Percentiles rank a stretch among this genome's conserved stretches.
Conservation (phyloP, 768 basidiomycete species). For the Rhodotorula taiwanensis region DNA sequence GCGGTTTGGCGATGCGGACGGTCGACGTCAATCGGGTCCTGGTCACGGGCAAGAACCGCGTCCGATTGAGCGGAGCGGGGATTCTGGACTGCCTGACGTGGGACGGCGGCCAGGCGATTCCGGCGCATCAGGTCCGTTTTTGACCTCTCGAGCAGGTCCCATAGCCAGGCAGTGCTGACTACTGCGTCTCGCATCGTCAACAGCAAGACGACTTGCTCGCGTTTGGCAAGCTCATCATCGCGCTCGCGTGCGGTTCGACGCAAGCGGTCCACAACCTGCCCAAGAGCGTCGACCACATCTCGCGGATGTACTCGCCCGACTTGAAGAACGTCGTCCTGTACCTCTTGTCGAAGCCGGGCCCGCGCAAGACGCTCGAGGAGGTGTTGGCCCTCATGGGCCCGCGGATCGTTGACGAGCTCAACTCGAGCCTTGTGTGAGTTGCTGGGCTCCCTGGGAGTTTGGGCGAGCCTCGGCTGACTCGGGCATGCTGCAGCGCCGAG, state of each 20-base stretch:
- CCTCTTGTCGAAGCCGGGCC: slow-evolving; percentile 61
- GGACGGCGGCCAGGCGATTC: slow-evolving; percentile 59
- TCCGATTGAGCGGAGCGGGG: slow-evolving; percentile 81
- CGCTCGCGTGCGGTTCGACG: slow-evolving; percentile 65
- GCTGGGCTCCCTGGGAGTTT: no score
- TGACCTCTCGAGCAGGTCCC: no score
- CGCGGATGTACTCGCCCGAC: slow-evolving; percentile 68
- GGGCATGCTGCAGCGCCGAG: slow-evolving; percentile 62
- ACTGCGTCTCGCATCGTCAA: neutral
- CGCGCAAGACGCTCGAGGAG: slow-evolving; percentile 67
- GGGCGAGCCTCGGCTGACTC: no score
- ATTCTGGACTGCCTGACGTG: slow-evolving; percentile 77
- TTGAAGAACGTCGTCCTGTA: slow-evolving; percentile 72
- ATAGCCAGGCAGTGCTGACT: neutral
- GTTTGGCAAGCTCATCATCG: slow-evolving; percentile 77
- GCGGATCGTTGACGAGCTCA: slow-evolving; percentile 67
- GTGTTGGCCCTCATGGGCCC: slow-evolving; percentile 71
- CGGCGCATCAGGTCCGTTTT: slow-evolving; percentile 51
- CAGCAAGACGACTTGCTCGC: slow-evolving; percentile 78
- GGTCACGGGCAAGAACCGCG: slow-evolving; percentile 79
- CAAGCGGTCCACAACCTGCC: slow-evolving; percentile 60
- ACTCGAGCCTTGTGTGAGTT: slow-evolving; percentile 68
- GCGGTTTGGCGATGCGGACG: slow-evolving; percentile 69
- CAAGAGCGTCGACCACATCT: slow-evolving; percentile 67
- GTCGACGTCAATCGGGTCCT: slow-evolving; percentile 82